Base-by-base conservation (phyloP, 768 basidiomycete genomes). In the Sutorius australiensis region DNA sequence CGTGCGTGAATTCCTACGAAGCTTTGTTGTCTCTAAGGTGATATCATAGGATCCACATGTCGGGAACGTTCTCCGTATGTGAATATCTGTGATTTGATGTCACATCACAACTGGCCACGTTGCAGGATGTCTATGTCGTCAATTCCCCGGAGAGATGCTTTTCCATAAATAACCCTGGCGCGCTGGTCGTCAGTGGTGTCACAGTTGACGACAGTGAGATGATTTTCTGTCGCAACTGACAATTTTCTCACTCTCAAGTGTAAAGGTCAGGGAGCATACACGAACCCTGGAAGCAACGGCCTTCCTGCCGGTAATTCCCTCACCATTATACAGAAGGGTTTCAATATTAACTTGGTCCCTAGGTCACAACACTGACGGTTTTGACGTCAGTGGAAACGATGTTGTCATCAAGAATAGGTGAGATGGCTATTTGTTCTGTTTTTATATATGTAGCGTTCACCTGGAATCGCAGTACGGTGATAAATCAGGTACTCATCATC, bases 151-250 rank as follows among this genome's bases (percentile, higher is more conserved):
- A 59, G n/a, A 69, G 66, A 5, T 56, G 55, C 40, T 68, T 72
- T 58, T 46, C 68, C 30, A 55, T 76, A 39, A 54, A 43, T 17
- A 71, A 69, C 61, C 28, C 45, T 37, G 67, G 58, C 12, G 45
- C 64, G 0, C 48, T 73, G 68, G 61, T 73, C 14, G 78, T 87
- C 62, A 73, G 75, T 2, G 64, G 69, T 36, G 63, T 80, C 24
- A 75, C 62, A 16, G 74, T 87, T 50, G 82, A 86, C 54, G 72
- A 86, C 55, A 81, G 84, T 85, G 44, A 56, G 78, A 61, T 6
- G 28, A n/a, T 14, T 45, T 21, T 44, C 6, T 10, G 6, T 34
- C 24, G 8, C 17, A 11, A 17, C 27, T 21, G 17, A 3, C n/a
- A 5, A 14, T 19, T 42, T 44, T 12, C 41, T 52, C 24, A 6